These are phyloP conservation scores for Gnomoniopsis sp. DNA, from an alignment of 2,329 filamentous ascomycete genomes.

Conservation along the genomic window DNA sequence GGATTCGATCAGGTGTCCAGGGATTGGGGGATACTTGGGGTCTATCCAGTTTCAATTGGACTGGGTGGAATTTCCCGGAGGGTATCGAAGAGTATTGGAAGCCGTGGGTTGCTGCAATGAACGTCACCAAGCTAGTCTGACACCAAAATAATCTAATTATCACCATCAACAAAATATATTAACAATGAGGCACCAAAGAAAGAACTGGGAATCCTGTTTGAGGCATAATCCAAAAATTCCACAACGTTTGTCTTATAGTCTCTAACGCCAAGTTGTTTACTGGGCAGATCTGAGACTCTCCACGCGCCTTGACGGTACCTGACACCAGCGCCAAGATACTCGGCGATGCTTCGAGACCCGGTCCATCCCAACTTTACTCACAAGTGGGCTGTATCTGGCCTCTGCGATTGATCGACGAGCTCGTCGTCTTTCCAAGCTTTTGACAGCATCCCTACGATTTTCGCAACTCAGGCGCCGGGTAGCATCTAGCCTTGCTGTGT, in stretches of 20 bases:
- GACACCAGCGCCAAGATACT: conserved; percentile 16
- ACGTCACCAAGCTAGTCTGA: conserved; percentile 19
- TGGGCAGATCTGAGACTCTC: conserved; percentile 2
- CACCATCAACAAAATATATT: background rate
- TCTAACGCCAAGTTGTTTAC: conserved; percentile 9
- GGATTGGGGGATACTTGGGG: conserved; percentile 46
- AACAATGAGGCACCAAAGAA: background rate
- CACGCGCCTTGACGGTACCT: background rate
- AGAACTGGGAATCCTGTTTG: background rate
- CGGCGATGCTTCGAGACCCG: background rate
- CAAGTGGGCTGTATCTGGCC: background rate
- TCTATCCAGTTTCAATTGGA: conserved; percentile 43
- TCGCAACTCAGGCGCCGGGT: background rate
- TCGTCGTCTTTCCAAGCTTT: background rate
- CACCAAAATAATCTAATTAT: background rate
- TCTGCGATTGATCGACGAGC: background rate
- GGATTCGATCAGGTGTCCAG: conserved; percentile 41
- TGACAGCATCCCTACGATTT: conserved; percentile 7
- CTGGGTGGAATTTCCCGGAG: conserved; percentile 41
- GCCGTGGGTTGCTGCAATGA: conserved; percentile 45
- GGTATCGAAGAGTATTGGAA: conserved; percentile 48
- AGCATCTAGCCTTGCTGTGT: background rate
- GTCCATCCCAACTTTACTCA: conserved; percentile 4
- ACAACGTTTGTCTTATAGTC: background rate
- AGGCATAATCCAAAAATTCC: background rate